Evolutionary conservation across 2,329 filamentous ascomycete genomes (phyloP).

Genomic region (Trichoderma cornu-damae): DNA sequence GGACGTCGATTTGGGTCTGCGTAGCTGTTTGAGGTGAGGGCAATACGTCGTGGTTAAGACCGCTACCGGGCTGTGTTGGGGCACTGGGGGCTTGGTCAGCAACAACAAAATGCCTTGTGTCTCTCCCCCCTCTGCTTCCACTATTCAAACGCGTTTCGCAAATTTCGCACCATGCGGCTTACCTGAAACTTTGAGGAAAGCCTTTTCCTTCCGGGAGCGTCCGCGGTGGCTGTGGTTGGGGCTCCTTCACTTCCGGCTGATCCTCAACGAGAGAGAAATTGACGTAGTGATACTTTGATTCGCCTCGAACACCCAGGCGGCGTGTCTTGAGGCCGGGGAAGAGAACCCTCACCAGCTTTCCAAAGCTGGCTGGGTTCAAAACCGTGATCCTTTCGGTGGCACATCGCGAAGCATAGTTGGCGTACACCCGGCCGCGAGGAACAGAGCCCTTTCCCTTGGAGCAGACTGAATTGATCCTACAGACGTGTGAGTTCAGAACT

Average conservation of each 20-base stretch:
- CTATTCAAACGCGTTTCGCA: not conserved
- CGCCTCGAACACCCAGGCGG: conserved; percentile 83
- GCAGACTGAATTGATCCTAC: conserved; percentile 69
- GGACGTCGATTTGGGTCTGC: conserved; percentile 20
- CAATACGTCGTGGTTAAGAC: conserved; percentile 25
- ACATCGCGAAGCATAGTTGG: conserved; percentile 89
- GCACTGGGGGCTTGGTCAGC: conserved; percentile 24
- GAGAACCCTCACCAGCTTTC: conserved; percentile 91
- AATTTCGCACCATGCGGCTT: conserved; percentile 17
- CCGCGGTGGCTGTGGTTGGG: conserved; percentile 42
- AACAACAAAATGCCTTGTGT: not conserved
- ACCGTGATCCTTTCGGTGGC: conserved; percentile 91
- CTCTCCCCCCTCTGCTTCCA: not conserved
- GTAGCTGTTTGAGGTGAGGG: conserved; percentile 30
- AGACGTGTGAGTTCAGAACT: conserved; percentile 30
- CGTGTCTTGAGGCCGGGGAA: conserved; percentile 94
- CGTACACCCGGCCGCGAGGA: conserved; percentile 87
- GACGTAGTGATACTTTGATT: conserved; percentile 97
- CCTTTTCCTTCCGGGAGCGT: conserved; percentile 45
- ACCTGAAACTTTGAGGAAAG: conserved; percentile 50
- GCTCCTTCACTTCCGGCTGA: conserved; percentile 43
- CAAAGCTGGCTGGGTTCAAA: conserved; percentile 93
- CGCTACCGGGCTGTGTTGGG: conserved; percentile 31
- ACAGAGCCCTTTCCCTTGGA: conserved; percentile 76
- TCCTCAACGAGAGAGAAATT: conserved; percentile 60